phyloP scores from a whole-genome alignment of 1,284 basidiomycete species.

The Irpex sp. region DNA sequence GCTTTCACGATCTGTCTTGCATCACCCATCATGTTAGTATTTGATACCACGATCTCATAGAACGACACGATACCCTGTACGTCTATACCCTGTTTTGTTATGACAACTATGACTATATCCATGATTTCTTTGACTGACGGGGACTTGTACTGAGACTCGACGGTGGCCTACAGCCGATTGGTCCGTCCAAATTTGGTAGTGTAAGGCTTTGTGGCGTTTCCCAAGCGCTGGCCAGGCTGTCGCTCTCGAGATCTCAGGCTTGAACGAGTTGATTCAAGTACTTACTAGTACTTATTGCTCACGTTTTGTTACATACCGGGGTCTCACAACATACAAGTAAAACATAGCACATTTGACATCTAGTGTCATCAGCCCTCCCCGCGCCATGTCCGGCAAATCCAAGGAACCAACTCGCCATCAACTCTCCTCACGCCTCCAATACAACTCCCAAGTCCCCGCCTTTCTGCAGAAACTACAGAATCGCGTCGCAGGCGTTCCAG shows the following conservation, averaged over 20 bases:
- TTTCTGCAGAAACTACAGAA: conserved; percentile 27
- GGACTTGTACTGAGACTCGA: not conserved
- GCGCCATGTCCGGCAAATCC: conserved; percentile 6
- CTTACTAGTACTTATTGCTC: not conserved
- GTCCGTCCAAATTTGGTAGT: not conserved
- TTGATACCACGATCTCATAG: not conserved
- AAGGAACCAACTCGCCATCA: conserved; percentile 29
- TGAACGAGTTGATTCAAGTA: too few species aligned
- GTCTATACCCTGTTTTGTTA: not conserved
- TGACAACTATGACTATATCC: not conserved
- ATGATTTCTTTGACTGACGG: too few species aligned
- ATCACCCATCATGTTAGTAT: not conserved
- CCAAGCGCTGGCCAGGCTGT: not conserved
- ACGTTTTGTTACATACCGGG: not conserved
- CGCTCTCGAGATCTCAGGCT: not conserved
- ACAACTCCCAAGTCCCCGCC: conserved; percentile 24
- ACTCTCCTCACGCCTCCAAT: conserved; percentile 26
- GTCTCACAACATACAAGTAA: too few species aligned
- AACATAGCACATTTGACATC: not conserved
- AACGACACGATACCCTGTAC: not conserved
- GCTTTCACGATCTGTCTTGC: not conserved
- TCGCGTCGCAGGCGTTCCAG: conserved; percentile 16
- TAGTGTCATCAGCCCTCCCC: not conserved
- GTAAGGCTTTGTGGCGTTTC: conserved; percentile 2
- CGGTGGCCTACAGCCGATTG: not conserved